phyloP scores from a whole-genome alignment of 1,139 yeast species.

The Geotrichum europaeum region DNA sequence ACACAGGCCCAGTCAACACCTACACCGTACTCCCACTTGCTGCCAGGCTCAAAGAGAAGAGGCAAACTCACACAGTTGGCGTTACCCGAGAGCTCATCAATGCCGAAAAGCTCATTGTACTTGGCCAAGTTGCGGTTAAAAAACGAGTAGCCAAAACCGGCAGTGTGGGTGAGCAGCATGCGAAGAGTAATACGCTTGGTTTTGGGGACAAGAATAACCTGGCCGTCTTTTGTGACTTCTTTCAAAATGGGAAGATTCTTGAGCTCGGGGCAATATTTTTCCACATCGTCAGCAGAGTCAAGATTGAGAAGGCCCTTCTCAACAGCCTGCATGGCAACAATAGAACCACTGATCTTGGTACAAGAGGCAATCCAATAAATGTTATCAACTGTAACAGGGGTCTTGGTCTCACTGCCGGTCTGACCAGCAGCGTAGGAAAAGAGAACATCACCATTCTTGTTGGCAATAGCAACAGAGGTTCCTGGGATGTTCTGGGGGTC shows the following conservation, averaged over 20 bases:
- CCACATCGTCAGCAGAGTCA: constrained; percentile 35
- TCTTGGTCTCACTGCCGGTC: constrained; percentile 24
- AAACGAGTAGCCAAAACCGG: constrained; percentile 27
- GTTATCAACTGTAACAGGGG: constrained; percentile 31
- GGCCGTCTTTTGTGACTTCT: constrained; percentile 37
- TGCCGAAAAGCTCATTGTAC: constrained; percentile 15
- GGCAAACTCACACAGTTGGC: constrained; percentile 33
- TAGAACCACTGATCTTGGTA: constrained; percentile 45
- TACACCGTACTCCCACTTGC: constrained; percentile 47
- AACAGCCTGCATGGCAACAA: constrained; percentile 43
- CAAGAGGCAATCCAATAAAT: constrained; percentile 42
- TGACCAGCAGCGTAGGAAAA: constrained; percentile 22
- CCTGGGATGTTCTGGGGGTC: constrained; percentile 16
- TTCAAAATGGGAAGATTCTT: constrained; percentile 41
- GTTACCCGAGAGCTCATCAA: constrained; percentile 18
- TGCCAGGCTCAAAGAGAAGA: constrained; percentile 49
- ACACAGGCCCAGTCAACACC: constrained; percentile 51
- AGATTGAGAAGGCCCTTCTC: constrained; percentile 43
- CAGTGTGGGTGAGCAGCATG: constrained; percentile 46
- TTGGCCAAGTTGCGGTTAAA: constrained; percentile 29
- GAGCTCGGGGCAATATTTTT: constrained; percentile 40
- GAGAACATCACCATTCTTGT: constrained; percentile 17
- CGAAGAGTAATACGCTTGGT: constrained; percentile 40
- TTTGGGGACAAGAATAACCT: constrained; percentile 37
- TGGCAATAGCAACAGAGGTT: constrained; percentile 14